Evolutionary conservation across 139 green algal species (phyloP), one percentile per base, ranked within the genome.

Genomic region (Chlamydomonas sphaeroides): DNA sequence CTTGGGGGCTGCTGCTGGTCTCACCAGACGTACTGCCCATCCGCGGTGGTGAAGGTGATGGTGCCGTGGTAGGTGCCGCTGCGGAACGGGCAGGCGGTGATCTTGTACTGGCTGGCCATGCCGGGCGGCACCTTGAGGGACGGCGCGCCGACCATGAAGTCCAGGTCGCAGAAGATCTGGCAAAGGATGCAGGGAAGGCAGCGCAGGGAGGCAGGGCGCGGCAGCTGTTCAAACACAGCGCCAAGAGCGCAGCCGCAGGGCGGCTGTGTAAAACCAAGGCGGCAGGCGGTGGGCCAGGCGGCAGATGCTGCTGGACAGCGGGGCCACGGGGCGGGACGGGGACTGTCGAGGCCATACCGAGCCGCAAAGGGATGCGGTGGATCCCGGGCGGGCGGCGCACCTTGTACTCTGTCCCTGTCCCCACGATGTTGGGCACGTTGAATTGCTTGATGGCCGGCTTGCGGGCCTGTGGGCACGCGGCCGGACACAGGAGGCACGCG

Each of bases 11-110:
- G n/a, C 20, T 28, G 20, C 18, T 5, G 56, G 56, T 3, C 74
- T 41, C 63, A 95, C 93, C 93, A 97, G 14, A 90, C 86, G 77
- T 93, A 94, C 36, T 93, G 75, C 0, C 92, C 92, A 39, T 91
- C 89, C 32, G 68, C n/a, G 8, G 88, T 85, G 36, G 86, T 86
- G 80, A 96, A 96, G 30, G 73, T 93, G 65, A 96, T 78, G 56
- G 79, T 89, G 30, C 93, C 93, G 36, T 85, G 69, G 61, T 82
- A 85, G 33, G 39, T 84, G 33, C 92, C 92, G 65, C 65, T 87
- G n/a, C 73, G 61, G 25, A 57, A 35, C 28, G 89, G 89, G 23
- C 68, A 79, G 25, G 82, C 83, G 23, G 66, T 83, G 62, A 93
- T 68, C 80, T 89, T 82, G 53, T 82, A 91, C 35, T 83, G 66